A percentile compares a stretch with the other conserved stretches of the same genome.
Evolutionary conservation across 495 filamentous ascomycete genomes (phyloP).

Genomic region (Xylaria venustula): DNA sequence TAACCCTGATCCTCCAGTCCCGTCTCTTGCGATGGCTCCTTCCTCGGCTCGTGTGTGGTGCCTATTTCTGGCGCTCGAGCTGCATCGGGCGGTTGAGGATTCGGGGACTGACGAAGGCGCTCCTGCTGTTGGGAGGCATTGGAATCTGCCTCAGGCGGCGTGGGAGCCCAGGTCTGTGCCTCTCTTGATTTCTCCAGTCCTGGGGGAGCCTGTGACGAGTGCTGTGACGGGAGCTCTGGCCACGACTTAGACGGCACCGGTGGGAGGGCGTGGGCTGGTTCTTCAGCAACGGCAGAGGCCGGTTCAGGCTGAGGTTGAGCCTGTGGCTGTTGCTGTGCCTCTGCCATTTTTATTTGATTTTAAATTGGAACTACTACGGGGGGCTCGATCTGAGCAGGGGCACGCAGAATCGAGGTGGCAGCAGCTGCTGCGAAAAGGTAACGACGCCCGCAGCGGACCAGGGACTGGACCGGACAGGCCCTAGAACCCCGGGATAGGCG

Average conservation of each 20-base stretch:
- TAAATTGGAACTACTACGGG: conserved; percentile 37
- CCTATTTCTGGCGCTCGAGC: conserved; percentile 22
- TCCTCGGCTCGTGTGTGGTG: conserved; percentile 25
- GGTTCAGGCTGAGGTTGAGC: conserved; percentile 40
- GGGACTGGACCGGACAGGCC: conserved; percentile 22
- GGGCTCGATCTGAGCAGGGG: conserved; percentile 36
- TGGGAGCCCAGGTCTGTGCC: conserved; percentile 21
- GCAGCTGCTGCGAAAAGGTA: conserved; percentile 32
- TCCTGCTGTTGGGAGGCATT: conserved; percentile 19
- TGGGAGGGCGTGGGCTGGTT: conserved; percentile 33
- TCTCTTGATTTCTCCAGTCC: conserved; percentile 27
- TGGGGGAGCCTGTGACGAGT: conserved; percentile 24
- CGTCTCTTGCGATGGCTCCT: conserved; percentile 26
- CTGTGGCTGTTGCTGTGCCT: conserved; percentile 37
- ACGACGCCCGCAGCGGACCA: conserved; percentile 28
- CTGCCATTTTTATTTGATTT: conserved; percentile 40
- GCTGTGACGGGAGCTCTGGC: conserved; percentile 18
- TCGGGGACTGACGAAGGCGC: conserved; percentile 14
- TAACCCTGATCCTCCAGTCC: conserved; percentile 13
- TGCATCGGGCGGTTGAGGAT: conserved; percentile 13
- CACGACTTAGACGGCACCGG: conserved; percentile 20
- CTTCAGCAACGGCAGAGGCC: conserved; percentile 35
- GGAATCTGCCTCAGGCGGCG: conserved; percentile 17
- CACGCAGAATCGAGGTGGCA: conserved; percentile 29
- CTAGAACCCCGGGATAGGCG: conserved; percentile 16